Base-by-base conservation (phyloP, 139 green algal species). In the Haematococcus lacustris region DNA sequence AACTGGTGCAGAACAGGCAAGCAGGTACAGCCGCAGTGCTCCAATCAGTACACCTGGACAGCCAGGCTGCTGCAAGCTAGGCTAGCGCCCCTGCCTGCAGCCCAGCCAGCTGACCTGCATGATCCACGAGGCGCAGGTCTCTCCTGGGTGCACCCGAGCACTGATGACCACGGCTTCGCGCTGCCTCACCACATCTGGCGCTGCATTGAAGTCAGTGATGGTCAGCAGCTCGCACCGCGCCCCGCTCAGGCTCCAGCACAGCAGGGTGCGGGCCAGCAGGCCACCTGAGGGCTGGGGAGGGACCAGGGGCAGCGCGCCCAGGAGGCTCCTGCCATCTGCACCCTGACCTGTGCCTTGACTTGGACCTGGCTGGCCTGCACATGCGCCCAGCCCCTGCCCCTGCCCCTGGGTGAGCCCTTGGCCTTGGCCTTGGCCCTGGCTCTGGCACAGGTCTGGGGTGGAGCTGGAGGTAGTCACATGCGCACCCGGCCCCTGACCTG, bases 61-160 rank as follows among this genome's bases (percentile, higher is more conserved):
- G n/a, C n/a, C n/a, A n/a, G n/a, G n/a, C n/a, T n/a, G n/a, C n/a
- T n/a, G n/a, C n/a, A n/a, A n/a, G n/a, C n/a, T n/a, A n/a, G n/a
- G n/a, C n/a, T n/a, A n/a, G n/a, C n/a, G n/a, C n/a, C n/a, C n/a
- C n/a, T n/a, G n/a, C n/a, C n/a, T n/a, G n/a, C n/a, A n/a, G n/a
- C n/a, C n/a, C n/a, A n/a, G n/a, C 21, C 47, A 57, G 25, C 74
- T 32, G 39, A 82, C 77, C 71, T 89, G 79, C 80, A 91, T 86
- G 39, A 92, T 83, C 89, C 89, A 94, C 25, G 79, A 88, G 21
- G 87, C 83, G 67, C 87, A 90, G 38, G 76, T 89, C 73, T 94
- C 89, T n/a, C 89, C 89, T 2, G 89, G 88, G 64, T 94, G 89
- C 59, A 92, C 89, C 17, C 89, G 70, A 9, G 78, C 86, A 9